Base-by-base conservation (phyloP, 345 rosid genomes). In the Ceriops decandra region DNA sequence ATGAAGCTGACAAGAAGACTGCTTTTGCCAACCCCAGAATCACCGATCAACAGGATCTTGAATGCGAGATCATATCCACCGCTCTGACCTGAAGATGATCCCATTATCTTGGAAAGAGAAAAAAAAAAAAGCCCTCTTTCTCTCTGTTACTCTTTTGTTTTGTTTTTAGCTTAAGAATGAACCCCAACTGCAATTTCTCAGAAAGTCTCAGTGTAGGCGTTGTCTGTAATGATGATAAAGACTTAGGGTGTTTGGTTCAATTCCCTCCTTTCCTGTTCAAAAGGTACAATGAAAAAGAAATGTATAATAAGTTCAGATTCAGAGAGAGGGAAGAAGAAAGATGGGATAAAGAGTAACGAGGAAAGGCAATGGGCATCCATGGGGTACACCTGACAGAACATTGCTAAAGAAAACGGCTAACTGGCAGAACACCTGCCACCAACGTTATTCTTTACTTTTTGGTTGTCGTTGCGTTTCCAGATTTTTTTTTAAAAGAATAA, bases 21-120 rank as follows among this genome's bases (percentile, higher is more conserved):
- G 77, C 98, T 93, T 82, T 93, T 93, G 69, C 98, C 98, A 68
- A 93, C 98, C 60, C 88, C 91, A 11, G 98, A 91, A 78, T 91
- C 98, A 20, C 98, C 98, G 69, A 93, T 89, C 86, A 93, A 84
- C 88, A 93, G 74, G 90, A 93, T 86, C 91, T 91, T 93, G 85
- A 93, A 93, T 1, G 98, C 91, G 60, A 91, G 89, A 85, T 93
- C 97, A 66, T 81, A 82, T 64, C 86, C 83, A 68, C 86, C 77
- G 66, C 80, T 77, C 38, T 85, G 96, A 27, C 90, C 92, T 5
- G 95, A 86, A 62, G 98, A 85, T 21, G 89, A 86, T 75, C 97
- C 97, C 98, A 93, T 93, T 75, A 27, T 63, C 36, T 68, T 17
- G 62, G 66, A 47, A 32, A 16, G 31, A 22, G 28, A 24, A 51